Evolutionary conservation across 805 yeast species (phyloP).

Genomic region (Wickerhamia fluorescens): DNA sequence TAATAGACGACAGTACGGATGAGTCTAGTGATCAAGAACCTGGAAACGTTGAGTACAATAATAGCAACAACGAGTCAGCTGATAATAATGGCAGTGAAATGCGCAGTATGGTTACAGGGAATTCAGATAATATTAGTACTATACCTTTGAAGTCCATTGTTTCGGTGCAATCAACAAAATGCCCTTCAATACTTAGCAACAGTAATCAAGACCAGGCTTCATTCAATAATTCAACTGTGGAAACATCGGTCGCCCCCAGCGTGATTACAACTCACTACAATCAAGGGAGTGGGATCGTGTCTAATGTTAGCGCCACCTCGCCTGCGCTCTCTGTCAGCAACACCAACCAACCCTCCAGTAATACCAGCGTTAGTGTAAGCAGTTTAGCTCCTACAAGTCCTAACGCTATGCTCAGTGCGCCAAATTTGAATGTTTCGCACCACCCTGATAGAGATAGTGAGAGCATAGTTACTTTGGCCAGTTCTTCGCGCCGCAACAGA

Average conservation of each 20-base stretch:
- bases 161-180: slow-evolving; percentile 32
- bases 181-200: slow-evolving; percentile 33
- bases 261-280: slow-evolving; percentile 9
- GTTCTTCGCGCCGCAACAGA: slow-evolving; percentile 30
- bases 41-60: background rate
- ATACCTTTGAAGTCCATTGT: slow-evolving; percentile 41
- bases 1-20: background rate
- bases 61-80: background rate
- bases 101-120: background rate
- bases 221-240: slow-evolving; percentile 40
- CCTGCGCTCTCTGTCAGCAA: slow-evolving; percentile 3
- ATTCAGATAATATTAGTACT: slow-evolving; percentile 39
- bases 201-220: slow-evolving; percentile 22
- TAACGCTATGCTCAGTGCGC: slow-evolving; percentile 10
- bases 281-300: background rate
- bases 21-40: slow-evolving; percentile 1
- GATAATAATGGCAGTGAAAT: slow-evolving; percentile 1
- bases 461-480: slow-evolving; percentile 37
- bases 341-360: background rate
- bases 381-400: slow-evolving; percentile 2
- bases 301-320: slow-evolving; percentile 1
- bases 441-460: slow-evolving; percentile 36
- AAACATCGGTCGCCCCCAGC: slow-evolving; percentile 45
- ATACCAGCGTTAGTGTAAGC: slow-evolving; percentile 1
- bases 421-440: too few relatives aligned